Evolutionary conservation across 805 yeast species (phyloP).

Genomic region (Metschnikowia picachoensis): DNA sequence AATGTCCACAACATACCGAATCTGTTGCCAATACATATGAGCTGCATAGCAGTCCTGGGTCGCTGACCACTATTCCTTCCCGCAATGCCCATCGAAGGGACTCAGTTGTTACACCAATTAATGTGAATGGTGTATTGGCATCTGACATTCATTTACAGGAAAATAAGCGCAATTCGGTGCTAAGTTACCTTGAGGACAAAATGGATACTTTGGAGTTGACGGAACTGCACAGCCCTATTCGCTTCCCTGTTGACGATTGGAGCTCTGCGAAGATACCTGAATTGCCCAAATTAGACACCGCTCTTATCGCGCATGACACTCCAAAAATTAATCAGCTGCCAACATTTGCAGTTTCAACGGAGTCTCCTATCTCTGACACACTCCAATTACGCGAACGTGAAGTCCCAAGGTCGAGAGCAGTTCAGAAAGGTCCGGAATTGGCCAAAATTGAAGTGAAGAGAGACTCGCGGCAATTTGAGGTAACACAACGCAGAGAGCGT

Average conservation of each 20-base stretch:
- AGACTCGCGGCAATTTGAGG: conserved; percentile 5
- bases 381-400: neutral
- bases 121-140: conserved; percentile 41
- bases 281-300: conserved; percentile 16
- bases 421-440: no score
- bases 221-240: conserved; percentile 27
- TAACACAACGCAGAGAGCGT: conserved; percentile 4
- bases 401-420: neutral
- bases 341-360: conserved; percentile 20
- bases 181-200: conserved; percentile 42
- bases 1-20: conserved; percentile 27
- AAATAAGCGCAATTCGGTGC: conserved; percentile 36
- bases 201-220: conserved; percentile 39
- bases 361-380: conserved; percentile 14
- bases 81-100: conserved; percentile 17
- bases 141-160: conserved; percentile 24
- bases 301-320: conserved; percentile 16
- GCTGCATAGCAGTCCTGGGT: conserved; percentile 11
- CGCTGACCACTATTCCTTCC: conserved; percentile 14
- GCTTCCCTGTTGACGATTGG: conserved; percentile 8
- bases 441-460: no score
- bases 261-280: conserved; percentile 5
- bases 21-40: conserved; percentile 18
- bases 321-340: conserved; percentile 33
- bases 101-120: conserved; percentile 41